Base-by-base conservation (phyloP, 495 filamentous ascomycete genomes). In the Podospora fimiseda region DNA sequence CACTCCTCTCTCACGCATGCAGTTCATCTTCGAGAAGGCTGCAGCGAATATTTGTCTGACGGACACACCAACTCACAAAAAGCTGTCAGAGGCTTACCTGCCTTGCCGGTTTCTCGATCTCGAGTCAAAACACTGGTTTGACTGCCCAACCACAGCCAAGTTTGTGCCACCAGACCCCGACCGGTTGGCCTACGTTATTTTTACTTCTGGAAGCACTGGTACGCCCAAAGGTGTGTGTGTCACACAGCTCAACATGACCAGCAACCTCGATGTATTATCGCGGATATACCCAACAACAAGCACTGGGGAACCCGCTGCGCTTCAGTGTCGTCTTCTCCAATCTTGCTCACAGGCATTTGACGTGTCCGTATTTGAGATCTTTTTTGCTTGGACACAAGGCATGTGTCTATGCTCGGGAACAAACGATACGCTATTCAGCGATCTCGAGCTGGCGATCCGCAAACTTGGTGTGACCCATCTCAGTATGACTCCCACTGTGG, bases 351-450 rank as follows among this genome's bases (percentile, higher is more conserved):
- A 86, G 60, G 81, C 80, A 14, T 91, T 89, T 59, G 84, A 88
- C 61, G 82, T 88, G 15, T 89, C 85, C 1, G 84, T 92, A 1
- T 89, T 89, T 56, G 88, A 90, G 55, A 84, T 89, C 14, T 89
- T 91, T 59, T 89, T 87, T 53, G 67, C 88, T 9, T 90, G 85
- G 87, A 75, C 75, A 19, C 73, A 73, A 30, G 86, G 85, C n/a
- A 83, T 88, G 68, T 82, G 80, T 53, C 70, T 92, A 19, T 90
- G 84, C 60, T 80, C 85, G 4, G 81, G 77, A 9, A 75, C 76
- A 3, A 86, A 86, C 44, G 81, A 87, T 52, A 69, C 74, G 4
- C 62, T 90, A 1, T 83, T 85, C 48, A 70, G 70, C n/a, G 79
- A 89, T 56, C 67, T 89, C 2, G 82, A 84, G 61, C 58, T 61